Base-by-base conservation (phyloP, 805 yeast species). In the Sugiyamaella chiloensis region DNA sequence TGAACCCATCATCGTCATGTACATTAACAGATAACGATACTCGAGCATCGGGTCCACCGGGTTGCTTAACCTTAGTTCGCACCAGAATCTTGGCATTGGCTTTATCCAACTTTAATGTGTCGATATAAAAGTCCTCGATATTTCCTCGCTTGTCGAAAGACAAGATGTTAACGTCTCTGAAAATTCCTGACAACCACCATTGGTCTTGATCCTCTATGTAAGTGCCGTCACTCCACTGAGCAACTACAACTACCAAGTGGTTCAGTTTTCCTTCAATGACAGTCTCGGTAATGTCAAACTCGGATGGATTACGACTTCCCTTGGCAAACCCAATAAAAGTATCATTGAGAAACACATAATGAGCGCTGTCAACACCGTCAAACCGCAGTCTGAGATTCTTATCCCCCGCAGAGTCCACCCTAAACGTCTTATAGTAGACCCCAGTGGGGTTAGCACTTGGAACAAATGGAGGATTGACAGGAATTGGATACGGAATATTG, bases 171-270 rank as follows among this genome's bases (percentile, higher is more conserved):
- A 68, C 72, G 52, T 68, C 71, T 39, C 72, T 57, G 53, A 62
- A 68, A 6, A 68, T 68, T 12, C 72, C 72, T 32, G 69, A 65
- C 30, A 68, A 48, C 69, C 71, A 66, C 70, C 71, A 68, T 55
- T 65, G 69, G 50, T 68, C 72, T 51, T 68, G 72, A 49, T 67
- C 72, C 47, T 66, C 70, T 30, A 66, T 59, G 46, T 65, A 65
- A 24, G 63, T 48, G 4, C 67, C 65, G 27, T 60, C 60, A 8
- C 65, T 60, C 63, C 67, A 67, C 52, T 65, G 67, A 36, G 58
- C 61, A 4, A 67, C 70, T 24, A 62, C 57, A 5, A 63, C 66
- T 34, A 54, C 45, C 17, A 65, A 37, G 4, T 3, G 4, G 37
- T 34, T 34, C 23, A 32, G 26, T n/a, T 48, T 53, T 42, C 47